Base-by-base conservation (phyloP, 805 yeast genomes). In the Candida krabiensis region DNA sequence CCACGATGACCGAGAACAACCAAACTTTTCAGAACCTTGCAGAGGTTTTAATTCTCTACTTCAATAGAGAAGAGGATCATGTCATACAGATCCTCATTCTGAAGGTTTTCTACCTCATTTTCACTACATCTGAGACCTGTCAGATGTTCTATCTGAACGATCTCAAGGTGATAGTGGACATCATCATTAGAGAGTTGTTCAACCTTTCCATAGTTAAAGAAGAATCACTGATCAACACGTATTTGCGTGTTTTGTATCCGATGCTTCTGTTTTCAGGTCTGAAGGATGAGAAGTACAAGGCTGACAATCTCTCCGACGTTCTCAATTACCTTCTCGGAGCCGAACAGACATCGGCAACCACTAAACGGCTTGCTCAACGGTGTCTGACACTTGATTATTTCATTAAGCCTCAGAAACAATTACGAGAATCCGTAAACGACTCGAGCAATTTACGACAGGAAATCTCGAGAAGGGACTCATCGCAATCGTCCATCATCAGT, bases 81-180 rank as follows among this genome's bases (percentile, higher is more conserved):
- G 75, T 86, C 36, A 62, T 86, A 38, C 88, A 83, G 50, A 82
- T 88, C 3, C 73, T 90, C 66, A 84, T 86, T 54, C 70, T 90
- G 49, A 90, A 90, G 61, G 70, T 87, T 40, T 65, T 90, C 7
- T 87, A 86, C 57, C 61, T 85, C 40, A 73, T 90, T 1, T 77
- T 90, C 61, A 80, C 90, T 2, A 76, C 80, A 4, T 69, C 80
- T 5, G 63, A 64, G 25, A 82, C 95, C 0, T 67, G 75, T 37
- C 84, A 82, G 41, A 70, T 82, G 50, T 77, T 88, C 33, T 90
- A 90, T 56, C 68, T 86, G 44, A 90, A 90, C 52, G 98, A 90
- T 57, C 63, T 90, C 41, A 81, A 83, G 50, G 95, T 90, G 5
- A 72, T 90, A 40, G 80, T 85, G 11, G 96, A 88, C 53, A 89